Conservation (phyloP, 2,329 filamentous ascomycete genomes). For the Colletotrichum liriopes region DNA sequence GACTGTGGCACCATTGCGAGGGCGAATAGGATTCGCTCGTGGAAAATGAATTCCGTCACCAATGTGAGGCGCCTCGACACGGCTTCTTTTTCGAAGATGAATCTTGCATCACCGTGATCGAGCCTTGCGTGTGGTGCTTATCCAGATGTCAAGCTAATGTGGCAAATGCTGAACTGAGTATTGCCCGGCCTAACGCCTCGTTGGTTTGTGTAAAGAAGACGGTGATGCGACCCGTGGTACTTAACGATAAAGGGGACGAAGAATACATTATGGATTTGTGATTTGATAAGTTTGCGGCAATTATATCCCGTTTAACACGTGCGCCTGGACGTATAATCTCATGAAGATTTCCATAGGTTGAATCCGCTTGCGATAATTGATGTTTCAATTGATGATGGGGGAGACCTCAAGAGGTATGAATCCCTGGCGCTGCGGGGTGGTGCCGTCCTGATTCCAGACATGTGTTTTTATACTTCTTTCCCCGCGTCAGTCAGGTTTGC, state of each 20-base stretch:
- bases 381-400: too few relatives aligned
- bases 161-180: not conserved
- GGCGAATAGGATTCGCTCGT: conserved; percentile 5
- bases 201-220: not conserved
- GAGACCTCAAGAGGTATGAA: too few relatives aligned
- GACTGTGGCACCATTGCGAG: not conserved
- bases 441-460: too few relatives aligned
- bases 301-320: not conserved
- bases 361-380: not conserved
- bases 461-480: too few relatives aligned
- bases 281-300: not conserved
- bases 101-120: not conserved
- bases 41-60: conserved; percentile 25
- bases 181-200: not conserved
- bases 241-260: not conserved
- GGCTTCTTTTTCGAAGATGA: conserved; percentile 1
- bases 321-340: not conserved
- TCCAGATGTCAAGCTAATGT: not conserved
- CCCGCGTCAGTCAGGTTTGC: too few relatives aligned
- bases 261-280: not conserved
- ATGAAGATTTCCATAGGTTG: not conserved
- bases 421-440: too few relatives aligned
- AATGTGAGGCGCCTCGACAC: not conserved
- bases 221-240: not conserved
- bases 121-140: not conserved